A percentile compares a stretch with the other conserved stretches of the same genome.
These are phyloP conservation scores for Termitomyces sp. DNA, from an alignment of 768 basidiomycete species.

Conservation along the genomic window DNA sequence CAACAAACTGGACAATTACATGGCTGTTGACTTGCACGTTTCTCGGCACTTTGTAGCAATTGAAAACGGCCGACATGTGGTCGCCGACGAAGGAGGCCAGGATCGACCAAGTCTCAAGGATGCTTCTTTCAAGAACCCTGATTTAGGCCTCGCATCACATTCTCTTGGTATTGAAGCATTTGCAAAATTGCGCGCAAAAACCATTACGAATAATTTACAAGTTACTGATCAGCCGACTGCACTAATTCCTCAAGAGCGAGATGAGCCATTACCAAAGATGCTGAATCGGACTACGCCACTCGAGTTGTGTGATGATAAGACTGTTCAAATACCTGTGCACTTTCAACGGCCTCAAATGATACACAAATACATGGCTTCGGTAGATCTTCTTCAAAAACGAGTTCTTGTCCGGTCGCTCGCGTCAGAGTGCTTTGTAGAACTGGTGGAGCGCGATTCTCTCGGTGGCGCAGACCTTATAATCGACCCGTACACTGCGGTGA, in stretches of 20 bases:
- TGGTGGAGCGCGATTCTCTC: constrained; percentile 61
- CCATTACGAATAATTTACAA: constrained; percentile 14
- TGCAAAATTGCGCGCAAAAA: constrained; percentile 34
- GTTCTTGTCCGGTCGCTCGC: constrained; percentile 48
- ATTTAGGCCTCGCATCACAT: constrained; percentile 10
- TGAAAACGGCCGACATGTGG: neutral
- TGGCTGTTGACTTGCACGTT: neutral
- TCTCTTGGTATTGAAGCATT: constrained; percentile 31
- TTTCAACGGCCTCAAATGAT: constrained; percentile 23
- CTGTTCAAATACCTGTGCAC: constrained; percentile 34
- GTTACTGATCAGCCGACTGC: constrained; percentile 1
- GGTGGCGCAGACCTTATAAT: constrained; percentile 61
- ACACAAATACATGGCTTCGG: constrained; percentile 67
- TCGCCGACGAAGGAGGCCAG: neutral
- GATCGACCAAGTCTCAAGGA: neutral
- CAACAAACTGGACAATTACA: no score
- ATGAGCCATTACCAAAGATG: neutral
- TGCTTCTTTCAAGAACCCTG: neutral
- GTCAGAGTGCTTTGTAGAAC: constrained; percentile 41
- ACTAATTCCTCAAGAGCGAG: neutral
- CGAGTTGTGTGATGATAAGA: constrained; percentile 38
- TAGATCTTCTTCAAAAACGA: constrained; percentile 65
- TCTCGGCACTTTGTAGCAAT: neutral
- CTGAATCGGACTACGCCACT: constrained; percentile 25
- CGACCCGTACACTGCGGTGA: constrained; percentile 47